Evolutionary conservation across 768 basidiomycete species (phyloP).

Genomic region (Phylloporus arenicola): DNA sequence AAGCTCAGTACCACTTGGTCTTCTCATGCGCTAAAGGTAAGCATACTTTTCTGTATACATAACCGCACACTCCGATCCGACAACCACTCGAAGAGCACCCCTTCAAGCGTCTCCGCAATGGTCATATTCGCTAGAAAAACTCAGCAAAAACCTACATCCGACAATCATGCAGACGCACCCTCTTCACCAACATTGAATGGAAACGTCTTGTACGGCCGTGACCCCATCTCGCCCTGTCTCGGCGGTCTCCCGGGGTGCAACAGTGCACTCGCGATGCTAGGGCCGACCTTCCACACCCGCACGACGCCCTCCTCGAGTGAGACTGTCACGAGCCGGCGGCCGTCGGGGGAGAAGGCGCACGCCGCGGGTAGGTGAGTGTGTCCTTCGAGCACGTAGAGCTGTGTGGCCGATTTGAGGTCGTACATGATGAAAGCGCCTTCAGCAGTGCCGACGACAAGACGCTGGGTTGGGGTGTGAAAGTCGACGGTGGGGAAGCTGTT

Average conservation of each 20-base stretch:
- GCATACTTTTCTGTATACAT: conserved; percentile 70
- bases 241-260: conserved; percentile 91
- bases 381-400: conserved; percentile 91
- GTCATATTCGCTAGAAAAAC: conserved; percentile 46
- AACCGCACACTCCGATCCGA: conserved; percentile 79
- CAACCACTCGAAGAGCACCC: conserved; percentile 80
- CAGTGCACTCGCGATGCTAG: conserved; percentile 73
- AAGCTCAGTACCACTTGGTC: no score
- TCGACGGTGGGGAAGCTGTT: conserved; percentile 87
- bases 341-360: conserved; percentile 91
- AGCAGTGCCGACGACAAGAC: conserved; percentile 86
- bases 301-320: conserved; percentile 82
- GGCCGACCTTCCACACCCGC: conserved; percentile 94
- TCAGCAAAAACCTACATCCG: background rate
- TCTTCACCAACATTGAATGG: conserved; percentile 81
- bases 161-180: conserved; percentile 46
- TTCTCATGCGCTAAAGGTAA: conserved; percentile 78
- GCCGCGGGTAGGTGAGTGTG: conserved; percentile 79
- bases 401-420: conserved; percentile 91
- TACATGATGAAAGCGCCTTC: conserved; percentile 96
- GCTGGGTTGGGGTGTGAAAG: conserved; percentile 83
- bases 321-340: conserved; percentile 79
- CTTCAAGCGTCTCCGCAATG: conserved; percentile 59
- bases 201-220: conserved; percentile 83
- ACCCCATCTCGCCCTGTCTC: conserved; percentile 76